phyloP scores from a whole-genome alignment of 495 filamentous ascomycete genomes.

The Hypoxylon subgilvum region DNA sequence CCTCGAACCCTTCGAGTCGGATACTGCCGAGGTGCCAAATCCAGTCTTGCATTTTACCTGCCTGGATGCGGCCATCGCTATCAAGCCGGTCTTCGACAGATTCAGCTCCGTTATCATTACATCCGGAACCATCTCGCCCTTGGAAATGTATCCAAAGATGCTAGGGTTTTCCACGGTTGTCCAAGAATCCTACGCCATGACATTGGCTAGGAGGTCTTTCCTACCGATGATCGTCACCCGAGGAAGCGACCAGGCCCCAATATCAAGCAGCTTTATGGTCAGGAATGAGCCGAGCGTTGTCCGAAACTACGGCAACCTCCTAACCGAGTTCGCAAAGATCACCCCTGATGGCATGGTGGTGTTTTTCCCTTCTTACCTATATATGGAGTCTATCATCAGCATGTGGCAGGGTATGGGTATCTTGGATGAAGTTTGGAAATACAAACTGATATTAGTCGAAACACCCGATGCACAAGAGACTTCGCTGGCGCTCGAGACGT shows the following conservation, averaged over 20 bases:
- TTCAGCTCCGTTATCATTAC: constrained; percentile 99
- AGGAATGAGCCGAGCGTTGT: constrained; percentile 94
- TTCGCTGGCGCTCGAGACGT: constrained; percentile 92
- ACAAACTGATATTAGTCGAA: constrained; percentile 97
- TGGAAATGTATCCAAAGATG: constrained; percentile 99
- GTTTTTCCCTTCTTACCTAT: constrained; percentile 98
- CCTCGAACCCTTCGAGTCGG: constrained; percentile 93
- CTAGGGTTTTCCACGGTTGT: constrained; percentile 88
- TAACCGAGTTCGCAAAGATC: constrained; percentile 91
- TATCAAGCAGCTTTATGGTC: constrained; percentile 90
- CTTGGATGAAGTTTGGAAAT: constrained; percentile 97
- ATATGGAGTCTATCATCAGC: constrained; percentile 98
- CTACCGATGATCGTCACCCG: constrained; percentile 96
- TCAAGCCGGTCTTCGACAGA: constrained; percentile 95
- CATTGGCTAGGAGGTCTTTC: constrained; percentile 92
- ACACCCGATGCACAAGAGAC: constrained; percentile 98
- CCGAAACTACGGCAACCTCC: constrained; percentile 89
- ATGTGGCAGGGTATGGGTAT: constrained; percentile 99
- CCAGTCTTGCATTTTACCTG: constrained; percentile 96
- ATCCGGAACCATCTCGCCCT: constrained; percentile 92
- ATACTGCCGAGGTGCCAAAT: constrained; percentile 93
- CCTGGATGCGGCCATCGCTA: constrained; percentile 96
- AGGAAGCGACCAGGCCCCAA: constrained; percentile 88
- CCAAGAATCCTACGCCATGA: constrained; percentile 97
- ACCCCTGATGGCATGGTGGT: constrained; percentile 98